Percentiles rank a stretch among this genome's conserved stretches.
phyloP scores from a whole-genome alignment of 805 yeast species.

The Candida stauntonica region DNA sequence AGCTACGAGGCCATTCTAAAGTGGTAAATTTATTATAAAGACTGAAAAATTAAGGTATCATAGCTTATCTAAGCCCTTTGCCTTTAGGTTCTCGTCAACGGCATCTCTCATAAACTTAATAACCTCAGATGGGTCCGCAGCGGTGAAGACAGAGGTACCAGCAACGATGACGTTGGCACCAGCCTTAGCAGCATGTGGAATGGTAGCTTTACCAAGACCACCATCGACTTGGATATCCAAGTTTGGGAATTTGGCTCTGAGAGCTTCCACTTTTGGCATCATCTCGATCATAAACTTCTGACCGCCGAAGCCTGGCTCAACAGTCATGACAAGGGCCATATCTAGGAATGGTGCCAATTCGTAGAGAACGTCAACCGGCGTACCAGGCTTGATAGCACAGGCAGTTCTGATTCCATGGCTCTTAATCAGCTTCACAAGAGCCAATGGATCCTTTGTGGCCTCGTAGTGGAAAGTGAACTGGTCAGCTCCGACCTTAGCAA shows the following conservation, averaged over 20 bases:
- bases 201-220: conserved; percentile 84
- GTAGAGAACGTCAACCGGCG: conserved; percentile 76
- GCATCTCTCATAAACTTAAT: conserved; percentile 62
- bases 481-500: conserved; percentile 92
- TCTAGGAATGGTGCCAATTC: conserved; percentile 76
- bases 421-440: conserved; percentile 71
- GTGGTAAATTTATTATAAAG: background rate
- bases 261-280: conserved; percentile 89
- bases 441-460: conserved; percentile 75
- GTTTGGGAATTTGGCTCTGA: conserved; percentile 70
- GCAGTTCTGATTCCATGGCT: conserved; percentile 86
- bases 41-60: background rate
- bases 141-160: conserved; percentile 90
- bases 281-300: conserved; percentile 91
- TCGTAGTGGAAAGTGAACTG: conserved; percentile 96
- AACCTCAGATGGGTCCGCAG: conserved; percentile 72
- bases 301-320: conserved; percentile 99
- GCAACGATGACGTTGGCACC: conserved; percentile 99
- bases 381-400: conserved; percentile 90
- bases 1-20: no score
- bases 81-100: conserved; percentile 47
- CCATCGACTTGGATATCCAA: conserved; percentile 96
- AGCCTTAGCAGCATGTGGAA: conserved; percentile 85
- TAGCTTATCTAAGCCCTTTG: conserved; percentile 33
- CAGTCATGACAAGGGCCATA: conserved; percentile 97